phyloP scores from a whole-genome alignment of 106 monocot species.

The Cymbidium sinense region DNA sequence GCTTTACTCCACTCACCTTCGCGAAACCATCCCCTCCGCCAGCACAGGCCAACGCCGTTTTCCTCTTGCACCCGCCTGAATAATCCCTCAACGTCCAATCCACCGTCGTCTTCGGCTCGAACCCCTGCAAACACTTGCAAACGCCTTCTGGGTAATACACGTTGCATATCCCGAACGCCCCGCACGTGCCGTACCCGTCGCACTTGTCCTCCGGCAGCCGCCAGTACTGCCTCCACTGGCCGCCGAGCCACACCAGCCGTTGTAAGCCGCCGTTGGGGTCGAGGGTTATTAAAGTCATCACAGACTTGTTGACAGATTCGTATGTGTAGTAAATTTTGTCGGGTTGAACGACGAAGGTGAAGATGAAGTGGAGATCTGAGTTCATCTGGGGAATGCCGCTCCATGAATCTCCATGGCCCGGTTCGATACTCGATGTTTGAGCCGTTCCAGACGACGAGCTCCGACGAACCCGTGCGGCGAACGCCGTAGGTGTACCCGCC shows the following conservation, averaged over 20 bases:
- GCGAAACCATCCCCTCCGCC: not conserved
- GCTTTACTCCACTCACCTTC: conserved; percentile 8
- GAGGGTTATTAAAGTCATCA: not conserved
- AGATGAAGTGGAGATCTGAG: not conserved
- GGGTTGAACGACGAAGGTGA: not conserved
- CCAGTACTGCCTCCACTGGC: conserved; percentile 6
- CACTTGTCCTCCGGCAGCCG: conserved; percentile 3
- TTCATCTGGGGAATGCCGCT: conserved; percentile 9
- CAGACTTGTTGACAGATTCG: conserved; percentile 5
- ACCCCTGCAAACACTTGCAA: conserved; percentile 34
- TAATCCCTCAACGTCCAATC: not conserved
- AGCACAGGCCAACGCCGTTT: not conserved
- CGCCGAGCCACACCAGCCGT: conserved; percentile 8
- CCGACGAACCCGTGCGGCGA: not conserved
- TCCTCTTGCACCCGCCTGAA: conserved; percentile 4
- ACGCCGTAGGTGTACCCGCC: conserved; percentile 3
- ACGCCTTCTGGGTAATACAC: not conserved
- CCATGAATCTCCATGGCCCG: conserved; percentile 4
- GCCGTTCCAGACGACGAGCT: not conserved
- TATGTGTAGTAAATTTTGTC: not conserved
- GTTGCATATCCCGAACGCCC: conserved; percentile 8
- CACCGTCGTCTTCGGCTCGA: conserved; percentile 15
- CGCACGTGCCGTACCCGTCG: conserved; percentile 10
- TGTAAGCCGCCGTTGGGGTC: not conserved
- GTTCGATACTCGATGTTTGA: conserved; percentile 8